These are phyloP conservation scores for Anastatica hierochuntica DNA, from an alignment of 345 rosid genomes.

Conservation along the genomic window DNA sequence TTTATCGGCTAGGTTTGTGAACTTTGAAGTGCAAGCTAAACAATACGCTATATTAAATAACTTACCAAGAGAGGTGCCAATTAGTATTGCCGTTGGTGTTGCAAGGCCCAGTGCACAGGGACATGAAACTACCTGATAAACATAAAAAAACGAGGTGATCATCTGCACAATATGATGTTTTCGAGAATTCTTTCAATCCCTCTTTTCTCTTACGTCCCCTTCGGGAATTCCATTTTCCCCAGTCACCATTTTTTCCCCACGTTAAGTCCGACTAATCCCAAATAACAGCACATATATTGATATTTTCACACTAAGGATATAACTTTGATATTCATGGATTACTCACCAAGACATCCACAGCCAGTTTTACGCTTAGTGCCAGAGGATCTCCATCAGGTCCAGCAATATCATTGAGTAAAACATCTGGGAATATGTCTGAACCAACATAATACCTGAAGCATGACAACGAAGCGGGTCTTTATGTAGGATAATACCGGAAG, in stretches of 20 bases:
- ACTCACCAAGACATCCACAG: conserved; percentile 95
- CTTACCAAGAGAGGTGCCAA: conserved; percentile 94
- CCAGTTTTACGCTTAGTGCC: conserved; percentile 87
- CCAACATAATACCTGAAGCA: conserved; percentile 75
- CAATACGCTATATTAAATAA: conserved; percentile 16
- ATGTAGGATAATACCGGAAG: too few species aligned
- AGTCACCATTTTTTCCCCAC: background rate
- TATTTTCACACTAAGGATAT: conserved; percentile 2
- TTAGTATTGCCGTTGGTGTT: conserved; percentile 92
- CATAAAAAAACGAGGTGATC: conserved; percentile 3
- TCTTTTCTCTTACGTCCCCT: background rate
- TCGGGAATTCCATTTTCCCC: background rate
- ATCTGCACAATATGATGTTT: background rate
- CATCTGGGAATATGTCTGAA: conserved; percentile 81
- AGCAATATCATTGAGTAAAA: conserved; percentile 88
- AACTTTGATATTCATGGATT: conserved; percentile 5
- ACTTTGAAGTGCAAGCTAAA: background rate
- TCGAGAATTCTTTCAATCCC: background rate
- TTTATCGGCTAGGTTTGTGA: conserved; percentile 6
- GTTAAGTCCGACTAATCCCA: background rate
- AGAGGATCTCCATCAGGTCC: conserved; percentile 83
- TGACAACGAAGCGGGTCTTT: conserved; percentile 10
- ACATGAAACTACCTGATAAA: conserved; percentile 84
- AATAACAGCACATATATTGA: background rate
- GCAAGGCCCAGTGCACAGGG: conserved; percentile 98